Evolutionary conservation across 2,329 filamentous ascomycete genomes (phyloP), one percentile per base, ranked within the genome.

Genomic region (Neopestalotiopsis rosae): DNA sequence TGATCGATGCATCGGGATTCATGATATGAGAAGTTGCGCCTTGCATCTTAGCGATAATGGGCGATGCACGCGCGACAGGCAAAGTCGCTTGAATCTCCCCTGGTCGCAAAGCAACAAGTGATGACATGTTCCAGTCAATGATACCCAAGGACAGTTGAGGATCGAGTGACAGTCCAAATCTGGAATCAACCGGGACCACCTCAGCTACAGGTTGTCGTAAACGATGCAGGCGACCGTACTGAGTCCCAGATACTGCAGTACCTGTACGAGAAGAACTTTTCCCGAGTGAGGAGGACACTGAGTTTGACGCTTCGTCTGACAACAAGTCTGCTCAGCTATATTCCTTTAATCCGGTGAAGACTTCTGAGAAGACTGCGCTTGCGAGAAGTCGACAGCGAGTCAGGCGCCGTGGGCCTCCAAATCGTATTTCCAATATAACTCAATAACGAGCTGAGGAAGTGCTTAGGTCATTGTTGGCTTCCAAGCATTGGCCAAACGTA

Each of bases 11-110:
- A 70, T 86, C 83, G 67, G 79, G 79, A 69, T 83, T 83, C 74
- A 81, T 71, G 68, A 76, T 75, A 68, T 81, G 79, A 64, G 82
- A 80, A 4, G 80, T 82, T 34, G 78, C 80, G 68, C 81, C 84
- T 71, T 85, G 82, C 49, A 76, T 73, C 66, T 81, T 76, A 58
- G 81, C 79, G 83, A 86, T 85, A 72, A 77, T 78, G 70, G 79
- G 76, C 61, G 78, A 80, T 63, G 80, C 76, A 70, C 80, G 80
- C 59, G 82, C 79, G 65, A 81, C 77, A 69, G 81, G 78, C 61
- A 83, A 74, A 59, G 77, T 75, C 63, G 78, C 75, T 74, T 80
- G 81, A 65, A 81, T 78, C 71, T 83, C 80, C 75, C 76, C 77
- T 65, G 78, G 75, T 71, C 81, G 80, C 70, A 80, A 75, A 71